phyloP scores from a whole-genome alignment of 352 stramenopile genomes.

The Pythium phragmiticola region DNA sequence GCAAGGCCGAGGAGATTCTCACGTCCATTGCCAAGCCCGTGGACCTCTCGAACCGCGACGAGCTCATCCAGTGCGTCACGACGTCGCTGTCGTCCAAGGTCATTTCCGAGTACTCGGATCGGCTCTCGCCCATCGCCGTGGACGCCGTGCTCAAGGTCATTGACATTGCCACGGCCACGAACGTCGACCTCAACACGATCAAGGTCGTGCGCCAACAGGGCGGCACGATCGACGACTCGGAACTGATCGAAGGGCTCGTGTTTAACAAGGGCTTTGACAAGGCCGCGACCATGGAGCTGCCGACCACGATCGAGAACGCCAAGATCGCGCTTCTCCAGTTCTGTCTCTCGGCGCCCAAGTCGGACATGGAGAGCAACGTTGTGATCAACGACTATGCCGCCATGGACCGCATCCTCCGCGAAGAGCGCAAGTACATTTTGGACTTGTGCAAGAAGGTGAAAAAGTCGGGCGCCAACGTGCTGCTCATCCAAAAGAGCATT shows the following conservation, averaged over 20 bases:
- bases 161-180: slow-evolving; percentile 90
- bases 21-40: slow-evolving; percentile 91
- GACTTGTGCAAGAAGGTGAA: slow-evolving; percentile 98
- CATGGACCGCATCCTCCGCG: slow-evolving; percentile 99
- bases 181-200: slow-evolving; percentile 98
- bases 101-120: slow-evolving; percentile 97
- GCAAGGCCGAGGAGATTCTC: slow-evolving; percentile 90
- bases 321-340: slow-evolving; percentile 99
- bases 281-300: slow-evolving; percentile 46
- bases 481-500: slow-evolving; percentile 99
- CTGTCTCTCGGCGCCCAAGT: slow-evolving; percentile 98
- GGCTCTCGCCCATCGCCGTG: slow-evolving; percentile 97
- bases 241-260: slow-evolving; percentile 97
- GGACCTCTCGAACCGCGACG: slow-evolving; percentile 92
- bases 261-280: slow-evolving; percentile 96
- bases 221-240: slow-evolving; percentile 99
- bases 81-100: slow-evolving; percentile 98
- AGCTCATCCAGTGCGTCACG: slow-evolving; percentile 97
- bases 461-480: slow-evolving; percentile 97
- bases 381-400: slow-evolving; percentile 99
- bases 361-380: slow-evolving; percentile 99
- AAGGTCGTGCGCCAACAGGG: slow-evolving; percentile 98
- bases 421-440: slow-evolving; percentile 99
- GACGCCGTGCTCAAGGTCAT: slow-evolving; percentile 98
- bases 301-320: slow-evolving; percentile 94